Percentiles rank a stretch among this genome's conserved stretches.
Conservation (phyloP, 1,139 yeast species). For the Blastobotrys buckinghamii region DNA sequence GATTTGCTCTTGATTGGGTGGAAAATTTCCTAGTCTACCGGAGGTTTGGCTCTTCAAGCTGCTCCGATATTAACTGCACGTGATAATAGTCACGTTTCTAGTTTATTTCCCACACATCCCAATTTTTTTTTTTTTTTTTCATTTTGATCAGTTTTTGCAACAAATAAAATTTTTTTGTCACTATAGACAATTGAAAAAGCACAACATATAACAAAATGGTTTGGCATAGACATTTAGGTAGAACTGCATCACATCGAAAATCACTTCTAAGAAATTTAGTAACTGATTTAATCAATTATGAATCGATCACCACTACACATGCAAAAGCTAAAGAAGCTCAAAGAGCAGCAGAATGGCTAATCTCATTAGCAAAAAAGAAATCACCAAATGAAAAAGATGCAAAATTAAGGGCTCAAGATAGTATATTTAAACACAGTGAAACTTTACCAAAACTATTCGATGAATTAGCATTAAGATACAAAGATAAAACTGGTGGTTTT, state of each 20-base stretch:
- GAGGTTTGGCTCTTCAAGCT: no score
- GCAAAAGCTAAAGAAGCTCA: constrained; percentile 68
- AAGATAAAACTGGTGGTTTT: constrained; percentile 67
- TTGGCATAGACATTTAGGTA: constrained; percentile 24
- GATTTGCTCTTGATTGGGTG: no score
- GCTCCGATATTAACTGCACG: no score
- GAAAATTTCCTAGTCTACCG: no score
- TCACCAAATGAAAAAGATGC: constrained; percentile 25
- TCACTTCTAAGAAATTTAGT: constrained; percentile 57
- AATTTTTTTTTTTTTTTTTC: no score
- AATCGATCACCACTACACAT: constrained; percentile 61
- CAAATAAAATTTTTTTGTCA: no score
- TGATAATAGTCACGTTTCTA: no score
- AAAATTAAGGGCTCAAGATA: constrained; percentile 23
- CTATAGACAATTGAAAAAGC: no score
- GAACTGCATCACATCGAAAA: constrained; percentile 46
- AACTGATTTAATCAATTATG: constrained; percentile 61
- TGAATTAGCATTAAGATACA: constrained; percentile 60
- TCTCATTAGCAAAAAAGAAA: constrained; percentile 42
- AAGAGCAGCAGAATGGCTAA: constrained; percentile 48
- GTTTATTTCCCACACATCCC: no score
- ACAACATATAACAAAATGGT: constrained; percentile 19
- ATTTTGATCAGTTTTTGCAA: no score
- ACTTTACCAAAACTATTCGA: constrained; percentile 56
- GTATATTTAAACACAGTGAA: constrained; percentile 36